phyloP scores from a whole-genome alignment of 768 basidiomycete species.

The Mycena rosella region DNA sequence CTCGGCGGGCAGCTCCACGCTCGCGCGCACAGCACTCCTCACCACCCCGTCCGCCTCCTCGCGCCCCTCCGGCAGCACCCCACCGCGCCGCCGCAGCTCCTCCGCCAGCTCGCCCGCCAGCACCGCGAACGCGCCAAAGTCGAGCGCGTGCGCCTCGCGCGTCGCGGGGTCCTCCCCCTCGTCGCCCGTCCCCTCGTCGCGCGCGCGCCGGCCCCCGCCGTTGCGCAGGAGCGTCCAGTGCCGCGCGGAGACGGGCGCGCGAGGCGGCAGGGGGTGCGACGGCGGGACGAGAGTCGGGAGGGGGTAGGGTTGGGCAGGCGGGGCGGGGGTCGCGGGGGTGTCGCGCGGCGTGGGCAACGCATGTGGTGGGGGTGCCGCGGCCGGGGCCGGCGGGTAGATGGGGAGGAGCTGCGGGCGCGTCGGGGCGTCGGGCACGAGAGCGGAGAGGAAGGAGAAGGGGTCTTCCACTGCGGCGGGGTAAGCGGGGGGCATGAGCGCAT shows the following conservation, averaged over 20 bases:
- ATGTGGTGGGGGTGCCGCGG: conserved; percentile 36
- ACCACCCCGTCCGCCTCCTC: conserved; percentile 30
- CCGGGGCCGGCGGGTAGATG: conserved; percentile 57
- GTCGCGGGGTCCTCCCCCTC: conserved; percentile 62
- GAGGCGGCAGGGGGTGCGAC: conserved; percentile 10
- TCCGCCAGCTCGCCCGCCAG: conserved; percentile 62
- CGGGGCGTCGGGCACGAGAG: conserved; percentile 69
- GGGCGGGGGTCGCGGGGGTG: conserved; percentile 36
- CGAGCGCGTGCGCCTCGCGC: conserved; percentile 66
- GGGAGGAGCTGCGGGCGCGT: conserved; percentile 70
- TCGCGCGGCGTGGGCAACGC: conserved; percentile 43
- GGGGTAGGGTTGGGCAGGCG: conserved; percentile 36
- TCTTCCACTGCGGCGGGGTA: conserved; percentile 73
- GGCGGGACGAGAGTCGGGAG: conserved; percentile 33
- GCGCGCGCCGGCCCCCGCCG: conserved; percentile 51
- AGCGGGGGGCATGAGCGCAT: not conserved
- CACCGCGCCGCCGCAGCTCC: conserved; percentile 54
- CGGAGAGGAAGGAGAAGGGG: conserved; percentile 76
- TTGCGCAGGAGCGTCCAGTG: conserved; percentile 76
- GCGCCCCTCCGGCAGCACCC: conserved; percentile 29
- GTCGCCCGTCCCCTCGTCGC: conserved; percentile 35
- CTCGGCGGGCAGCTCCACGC: conserved; percentile 31
- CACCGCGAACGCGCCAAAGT: conserved; percentile 73
- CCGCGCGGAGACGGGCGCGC: conserved; percentile 51
- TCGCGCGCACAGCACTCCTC: conserved; percentile 15